These are phyloP conservation scores for Raphanus hybrid DNA, from an alignment of 441 rosid species.

Conservation along the genomic window DNA sequence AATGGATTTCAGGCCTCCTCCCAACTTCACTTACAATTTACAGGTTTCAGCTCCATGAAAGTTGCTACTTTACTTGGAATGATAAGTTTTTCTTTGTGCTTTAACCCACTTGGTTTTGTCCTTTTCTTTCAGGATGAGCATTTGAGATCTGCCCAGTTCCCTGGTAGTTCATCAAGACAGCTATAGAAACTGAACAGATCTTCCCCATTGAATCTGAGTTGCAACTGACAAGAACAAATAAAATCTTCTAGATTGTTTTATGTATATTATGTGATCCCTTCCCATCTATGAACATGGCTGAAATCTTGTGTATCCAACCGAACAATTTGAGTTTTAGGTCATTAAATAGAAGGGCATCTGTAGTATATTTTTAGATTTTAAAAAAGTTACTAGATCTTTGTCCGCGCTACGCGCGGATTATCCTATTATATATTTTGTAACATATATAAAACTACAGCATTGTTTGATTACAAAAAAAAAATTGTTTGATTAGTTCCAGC, in stretches of 20 bases:
- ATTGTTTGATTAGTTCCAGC: too few species aligned
- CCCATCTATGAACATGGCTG: conserved; percentile 10
- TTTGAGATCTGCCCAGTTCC: conserved; percentile 66
- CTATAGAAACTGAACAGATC: conserved; percentile 31
- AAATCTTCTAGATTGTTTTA: conserved; percentile 1
- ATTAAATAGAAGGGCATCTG: conserved; percentile 1
- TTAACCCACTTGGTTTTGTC: conserved; percentile 11
- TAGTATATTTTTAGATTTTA: background rate
- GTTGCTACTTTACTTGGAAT: background rate
- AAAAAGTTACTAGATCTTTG: too few species aligned
- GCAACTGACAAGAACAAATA: conserved; percentile 13
- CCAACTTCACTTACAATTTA: conserved; percentile 61
- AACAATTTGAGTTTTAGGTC: conserved; percentile 9
- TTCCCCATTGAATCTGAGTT: conserved; percentile 15
- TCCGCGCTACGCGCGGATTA: too few species aligned
- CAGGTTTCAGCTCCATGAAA: conserved; percentile 51
- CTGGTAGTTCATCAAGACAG: conserved; percentile 62
- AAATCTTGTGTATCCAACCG: conserved; percentile 1
- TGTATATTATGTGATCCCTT: conserved; percentile 19
- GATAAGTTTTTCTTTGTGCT: background rate
- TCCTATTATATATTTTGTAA: too few species aligned
- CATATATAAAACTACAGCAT: too few species aligned
- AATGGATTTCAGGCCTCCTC: conserved; percentile 70
- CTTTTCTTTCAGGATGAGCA: conserved; percentile 55
- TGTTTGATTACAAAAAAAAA: too few species aligned